Evolutionary conservation across 306 rosid species (phyloP), one percentile per base, ranked within the genome.

Genomic region (Malus fusca): DNA sequence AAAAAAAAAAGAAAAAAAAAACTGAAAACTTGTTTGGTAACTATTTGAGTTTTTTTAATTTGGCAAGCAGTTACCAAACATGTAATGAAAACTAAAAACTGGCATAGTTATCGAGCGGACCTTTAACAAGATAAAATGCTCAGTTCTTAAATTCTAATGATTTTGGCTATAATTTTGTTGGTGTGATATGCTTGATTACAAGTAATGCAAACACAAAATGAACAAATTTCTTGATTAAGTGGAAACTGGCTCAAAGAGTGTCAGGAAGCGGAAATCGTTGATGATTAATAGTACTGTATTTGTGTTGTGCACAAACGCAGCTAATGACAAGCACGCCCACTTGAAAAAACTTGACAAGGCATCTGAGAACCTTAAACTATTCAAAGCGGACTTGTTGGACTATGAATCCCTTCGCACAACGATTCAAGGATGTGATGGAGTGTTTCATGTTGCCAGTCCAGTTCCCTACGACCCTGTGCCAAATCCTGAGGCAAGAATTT

Each of bases 401-500:
- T 85, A 79, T 42, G 82, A 82, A 14, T 85, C 84, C 56, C 56
- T 82, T 42, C 40, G 18, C 2, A 18, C 62, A n/a, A 86, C 84
- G 2, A 76, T 85, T 62, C 69, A 48, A 68, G 88, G 84, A 19
- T 85, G 88, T 55, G 55, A 60, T 43, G 88, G 86, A 68, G 88
- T 85, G 31, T 82, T 85, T 78, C 88, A 85, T 64, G 85, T 85
- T 35, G 88, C 88, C 21, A 76, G 88, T 76, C 86, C 88, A 5
- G 88, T 82, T 52, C 88, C 88, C 35, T 66, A 69, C 75, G 33
- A 73, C 66, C 69, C 80, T n/a, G 79, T 78, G 40, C 66, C 83
- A 51, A 85, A 82, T 58, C 88, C 88, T 14, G 83, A 85, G 81
- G 88, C 72, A 72, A 23, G 30, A 59, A 33, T 46, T 40, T 75